Percentiles rank a stretch among this genome's conserved stretches.
Evolutionary conservation across 148 eudicot genomes (phyloP).

Genomic region (Vaccinium darrowii): DNA sequence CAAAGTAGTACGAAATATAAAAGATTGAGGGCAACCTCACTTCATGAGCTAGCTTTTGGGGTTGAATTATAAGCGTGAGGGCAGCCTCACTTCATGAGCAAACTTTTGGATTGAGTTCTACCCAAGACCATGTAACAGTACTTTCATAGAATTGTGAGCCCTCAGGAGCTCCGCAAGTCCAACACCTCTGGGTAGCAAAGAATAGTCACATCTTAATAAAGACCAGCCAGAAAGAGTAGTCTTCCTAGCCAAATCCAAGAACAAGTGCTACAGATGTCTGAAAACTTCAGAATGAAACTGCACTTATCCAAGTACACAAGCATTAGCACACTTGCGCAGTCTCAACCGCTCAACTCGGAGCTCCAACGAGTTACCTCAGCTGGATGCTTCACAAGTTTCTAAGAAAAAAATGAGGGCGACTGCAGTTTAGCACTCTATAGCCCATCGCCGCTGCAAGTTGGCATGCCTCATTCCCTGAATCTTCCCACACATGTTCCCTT

Average conservation of each 20-base stretch:
- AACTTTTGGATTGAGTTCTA: too few species aligned
- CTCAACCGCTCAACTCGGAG: not conserved
- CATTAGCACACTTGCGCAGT: not conserved
- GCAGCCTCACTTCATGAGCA: too few species aligned
- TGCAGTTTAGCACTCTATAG: not conserved
- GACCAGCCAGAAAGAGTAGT: not conserved
- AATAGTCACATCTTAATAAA: not conserved
- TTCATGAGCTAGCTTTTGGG: too few species aligned
- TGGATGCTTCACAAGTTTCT: not conserved
- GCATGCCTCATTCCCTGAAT: not conserved
- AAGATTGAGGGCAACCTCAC: too few species aligned
- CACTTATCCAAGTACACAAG: not conserved
- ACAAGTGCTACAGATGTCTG: not conserved
- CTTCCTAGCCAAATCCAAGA: not conserved
- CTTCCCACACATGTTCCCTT: not conserved
- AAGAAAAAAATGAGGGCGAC: not conserved
- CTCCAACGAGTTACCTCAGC: not conserved
- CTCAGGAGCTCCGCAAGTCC: not conserved
- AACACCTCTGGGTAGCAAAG: not conserved
- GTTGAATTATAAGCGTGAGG: too few species aligned
- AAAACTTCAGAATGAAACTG: not conserved
- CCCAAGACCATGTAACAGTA: too few species aligned
- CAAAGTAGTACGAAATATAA: too few species aligned
- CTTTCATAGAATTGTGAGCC: not conserved
- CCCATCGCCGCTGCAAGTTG: not conserved